A percentile compares a stretch with the other conserved stretches of the same genome.
phyloP scores from a whole-genome alignment of 2,329 filamentous ascomycete genomes.

The Claviceps arundinis region DNA sequence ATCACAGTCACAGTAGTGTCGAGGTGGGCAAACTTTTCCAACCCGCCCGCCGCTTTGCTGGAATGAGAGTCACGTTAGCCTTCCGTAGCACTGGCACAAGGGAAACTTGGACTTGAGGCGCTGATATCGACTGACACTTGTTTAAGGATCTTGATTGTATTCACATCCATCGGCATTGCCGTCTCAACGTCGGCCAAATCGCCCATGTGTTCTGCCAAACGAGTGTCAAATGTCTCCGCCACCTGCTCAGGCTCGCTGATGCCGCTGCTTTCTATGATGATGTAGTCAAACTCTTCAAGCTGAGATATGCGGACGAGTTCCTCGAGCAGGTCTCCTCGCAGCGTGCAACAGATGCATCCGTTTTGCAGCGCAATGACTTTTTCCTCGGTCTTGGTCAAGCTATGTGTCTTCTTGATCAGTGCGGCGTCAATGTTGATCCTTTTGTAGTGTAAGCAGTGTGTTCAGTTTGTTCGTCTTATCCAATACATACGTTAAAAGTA shows the following conservation, averaged over 20 bases:
- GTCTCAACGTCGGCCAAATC: constrained; percentile 18
- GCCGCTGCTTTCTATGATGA: constrained; percentile 58
- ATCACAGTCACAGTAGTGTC: constrained; percentile 63
- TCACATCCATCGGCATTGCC: constrained; percentile 19
- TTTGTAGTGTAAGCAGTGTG: background rate
- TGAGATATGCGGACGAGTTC: constrained; percentile 53
- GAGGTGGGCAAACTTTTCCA: constrained; percentile 51
- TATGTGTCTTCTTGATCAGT: constrained; percentile 42
- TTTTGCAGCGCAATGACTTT: constrained; percentile 58
- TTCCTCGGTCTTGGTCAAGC: constrained; percentile 44
- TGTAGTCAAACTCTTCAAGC: constrained; percentile 53
- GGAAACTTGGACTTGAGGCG: no score
- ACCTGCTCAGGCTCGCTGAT: constrained; percentile 64
- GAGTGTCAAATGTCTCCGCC: constrained; percentile 56
- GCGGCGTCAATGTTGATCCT: constrained; percentile 54
- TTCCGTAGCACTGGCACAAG: no score
- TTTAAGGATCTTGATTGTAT: constrained; percentile 22
- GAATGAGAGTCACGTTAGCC: background rate
- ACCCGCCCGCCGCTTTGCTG: constrained; percentile 42
- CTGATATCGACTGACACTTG: constrained; percentile 17
- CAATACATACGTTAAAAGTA: background rate
- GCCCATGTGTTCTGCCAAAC: constrained; percentile 35
- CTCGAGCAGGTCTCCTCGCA: constrained; percentile 56
- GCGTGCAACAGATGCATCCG: constrained; percentile 64
- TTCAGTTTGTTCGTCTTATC: background rate